Percentiles rank a stretch among this genome's conserved stretches.
Conservation (phyloP, 768 basidiomycete genomes). For the Amanita subjunquillea region DNA sequence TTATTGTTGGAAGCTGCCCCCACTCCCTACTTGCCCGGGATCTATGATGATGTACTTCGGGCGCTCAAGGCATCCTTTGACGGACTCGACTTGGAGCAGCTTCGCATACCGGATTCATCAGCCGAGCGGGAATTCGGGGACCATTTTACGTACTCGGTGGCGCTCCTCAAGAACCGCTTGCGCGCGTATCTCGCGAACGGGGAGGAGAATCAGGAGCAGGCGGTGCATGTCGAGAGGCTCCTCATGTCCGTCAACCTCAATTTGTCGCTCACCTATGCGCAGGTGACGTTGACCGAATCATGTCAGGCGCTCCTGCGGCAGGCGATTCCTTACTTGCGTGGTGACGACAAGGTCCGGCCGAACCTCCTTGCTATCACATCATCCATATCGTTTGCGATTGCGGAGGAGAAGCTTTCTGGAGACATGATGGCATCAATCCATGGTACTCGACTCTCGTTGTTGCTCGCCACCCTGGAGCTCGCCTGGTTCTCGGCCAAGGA, state of each 20-base stretch:
- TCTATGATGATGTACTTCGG: conserved; percentile 54
- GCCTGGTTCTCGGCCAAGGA: conserved; percentile 62
- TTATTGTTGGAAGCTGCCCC: conserved; percentile 60
- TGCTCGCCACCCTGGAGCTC: conserved; percentile 71
- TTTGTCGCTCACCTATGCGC: conserved; percentile 74
- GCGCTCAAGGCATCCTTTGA: conserved; percentile 42
- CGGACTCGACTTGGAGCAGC: conserved; percentile 51
- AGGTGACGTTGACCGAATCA: conserved; percentile 62
- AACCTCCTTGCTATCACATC: conserved; percentile 48
- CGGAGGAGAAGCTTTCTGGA: conserved; percentile 60
- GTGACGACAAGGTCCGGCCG: conserved; percentile 44
- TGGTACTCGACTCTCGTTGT: conserved; percentile 57
- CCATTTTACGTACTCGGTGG: conserved; percentile 61
- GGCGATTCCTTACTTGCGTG: conserved; percentile 52
- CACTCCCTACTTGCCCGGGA: conserved; percentile 58
- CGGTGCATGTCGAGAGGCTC: conserved; percentile 43
- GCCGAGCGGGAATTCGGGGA: conserved; percentile 74
- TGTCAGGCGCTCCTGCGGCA: conserved; percentile 70
- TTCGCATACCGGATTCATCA: conserved; percentile 51
- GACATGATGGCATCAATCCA: conserved; percentile 84
- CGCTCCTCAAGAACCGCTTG: conserved; percentile 50
- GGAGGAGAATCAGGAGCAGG: conserved; percentile 29
- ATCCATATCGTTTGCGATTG: conserved; percentile 55
- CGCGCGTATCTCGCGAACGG: conserved; percentile 33
- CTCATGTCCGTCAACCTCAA: conserved; percentile 78